These are phyloP conservation scores for Rhinocladiella similis DNA, from an alignment of 2,329 filamentous ascomycete genomes.

Conservation along the genomic window DNA sequence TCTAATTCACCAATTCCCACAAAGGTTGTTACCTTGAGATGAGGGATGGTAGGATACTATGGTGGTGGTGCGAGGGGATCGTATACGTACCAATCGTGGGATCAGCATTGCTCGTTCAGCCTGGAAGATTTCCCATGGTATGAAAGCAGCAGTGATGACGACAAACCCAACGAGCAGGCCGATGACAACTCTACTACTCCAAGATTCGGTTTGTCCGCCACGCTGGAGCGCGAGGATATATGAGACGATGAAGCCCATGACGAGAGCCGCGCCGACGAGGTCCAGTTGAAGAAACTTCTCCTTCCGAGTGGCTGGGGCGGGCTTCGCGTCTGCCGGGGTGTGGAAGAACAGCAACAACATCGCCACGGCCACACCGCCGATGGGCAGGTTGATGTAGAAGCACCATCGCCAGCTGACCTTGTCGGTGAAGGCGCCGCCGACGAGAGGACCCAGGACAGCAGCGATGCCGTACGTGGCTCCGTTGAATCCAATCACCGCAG, in stretches of 20 bases:
- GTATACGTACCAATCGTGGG: constrained; percentile 41
- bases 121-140: constrained; percentile 36
- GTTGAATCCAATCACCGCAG: constrained; percentile 50
- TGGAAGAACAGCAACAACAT: constrained; percentile 5
- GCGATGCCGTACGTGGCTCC: constrained; percentile 42
- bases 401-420: constrained; percentile 43
- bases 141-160: constrained; percentile 39
- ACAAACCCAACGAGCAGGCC: constrained; percentile 54
- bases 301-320: constrained; percentile 17
- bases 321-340: constrained; percentile 11
- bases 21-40: too few species aligned
- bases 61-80: too few species aligned
- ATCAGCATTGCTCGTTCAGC: constrained; percentile 30
- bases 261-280: constrained; percentile 49
- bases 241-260: constrained; percentile 55
- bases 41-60: too few species aligned
- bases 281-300: constrained; percentile 47
- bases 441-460: constrained; percentile 43
- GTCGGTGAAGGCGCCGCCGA: constrained; percentile 45
- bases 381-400: constrained; percentile 46
- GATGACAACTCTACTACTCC: constrained; percentile 51
- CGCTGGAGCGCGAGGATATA: constrained; percentile 59
- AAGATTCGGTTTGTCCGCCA: constrained; percentile 55
- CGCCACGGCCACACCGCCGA: constrained; percentile 43
- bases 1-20: too few species aligned